These are phyloP conservation scores for Exophiala aquamarina DNA, from an alignment of 2,329 filamentous ascomycete genomes.

Conservation along the genomic window DNA sequence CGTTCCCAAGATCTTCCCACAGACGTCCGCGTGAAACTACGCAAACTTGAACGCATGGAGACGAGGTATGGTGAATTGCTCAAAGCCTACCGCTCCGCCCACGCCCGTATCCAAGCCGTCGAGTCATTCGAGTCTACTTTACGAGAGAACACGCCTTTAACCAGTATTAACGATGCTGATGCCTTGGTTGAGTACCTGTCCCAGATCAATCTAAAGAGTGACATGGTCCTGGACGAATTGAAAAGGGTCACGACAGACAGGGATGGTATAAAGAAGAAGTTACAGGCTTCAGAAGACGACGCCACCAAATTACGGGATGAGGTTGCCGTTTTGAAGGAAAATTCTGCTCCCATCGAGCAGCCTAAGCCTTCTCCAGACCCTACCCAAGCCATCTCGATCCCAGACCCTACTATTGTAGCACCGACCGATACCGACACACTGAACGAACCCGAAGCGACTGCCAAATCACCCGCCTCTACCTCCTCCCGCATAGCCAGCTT, in stretches of 20 bases:
- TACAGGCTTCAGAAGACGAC: conserved; percentile 66
- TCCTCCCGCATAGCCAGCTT: conserved; percentile 38
- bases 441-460: conserved; percentile 17
- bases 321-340: conserved; percentile 53
- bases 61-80: conserved; percentile 84
- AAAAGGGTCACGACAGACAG: conserved; percentile 82
- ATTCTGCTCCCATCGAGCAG: conserved; percentile 34
- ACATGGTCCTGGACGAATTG: conserved; percentile 92
- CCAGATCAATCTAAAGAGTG: conserved; percentile 78
- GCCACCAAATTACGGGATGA: conserved; percentile 64
- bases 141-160: conserved; percentile 87
- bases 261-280: conserved; percentile 74
- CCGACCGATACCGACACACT: conserved; percentile 3
- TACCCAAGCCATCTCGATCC: conserved; percentile 3
- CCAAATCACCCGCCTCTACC: conserved; percentile 36
- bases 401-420: neutral
- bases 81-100: conserved; percentile 87
- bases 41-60: conserved; percentile 88
- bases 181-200: conserved; percentile 87
- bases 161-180: conserved; percentile 80
- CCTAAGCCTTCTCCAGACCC: conserved; percentile 29
- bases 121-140: conserved; percentile 91
- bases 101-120: conserved; percentile 80
- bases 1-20: conserved; percentile 60
- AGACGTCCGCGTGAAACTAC: conserved; percentile 72